Base-by-base conservation (phyloP, 2,329 filamentous ascomycete genomes). In the Mycosphaerella arachidis region DNA sequence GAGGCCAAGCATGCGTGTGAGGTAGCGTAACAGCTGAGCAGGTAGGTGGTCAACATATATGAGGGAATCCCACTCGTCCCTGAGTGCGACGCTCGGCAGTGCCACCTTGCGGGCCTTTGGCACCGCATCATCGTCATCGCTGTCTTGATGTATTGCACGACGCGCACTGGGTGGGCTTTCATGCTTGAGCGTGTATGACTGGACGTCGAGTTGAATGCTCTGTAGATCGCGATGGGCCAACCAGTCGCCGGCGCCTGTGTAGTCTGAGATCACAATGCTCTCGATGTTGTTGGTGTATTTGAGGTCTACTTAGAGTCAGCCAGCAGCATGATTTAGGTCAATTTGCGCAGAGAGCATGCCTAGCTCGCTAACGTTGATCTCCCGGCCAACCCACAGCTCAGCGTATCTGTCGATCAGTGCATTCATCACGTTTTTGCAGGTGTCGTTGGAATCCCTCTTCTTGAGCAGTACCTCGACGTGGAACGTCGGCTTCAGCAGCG, bases 1-100 rank as follows among this genome's bases (percentile, higher is more conserved):
- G n/a, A 76, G 69, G 20, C 65, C 65, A n/a, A 74, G 65, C 72
- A 70, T 71, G 37, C 77, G 73, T 9, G 67, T 75, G 35, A 75
- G 72, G 27, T 67, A 71, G 6, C 74, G 71, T 2, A 81, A 73
- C 2, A 80, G 67, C 30, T 68, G 71, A 27, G 76, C 70, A 4
- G 76, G 75, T 13, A 82, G 72, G 5, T 70, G 68, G 29, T 78
- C 70, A 33, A 76, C 75, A 64, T 77, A 82, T 3, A 79, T 66
- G 2, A 82, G 71, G 62, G 77, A 76, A 59, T 78, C 74, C 78
- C 78, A 81, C 8, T 77, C 66, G 12, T 76, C 75, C 54, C 75
- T 72, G 16, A 80, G 64, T 5, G 70, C 67, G n/a, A 68, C 68
- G 60, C 69, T 75, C 1, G 78, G 78, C 45, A 81, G 65, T 1